A percentile compares a stretch with the other conserved stretches of the same genome.
phyloP scores from a whole-genome alignment of 441 rosid species.

The Bruguiera hainesii region DNA sequence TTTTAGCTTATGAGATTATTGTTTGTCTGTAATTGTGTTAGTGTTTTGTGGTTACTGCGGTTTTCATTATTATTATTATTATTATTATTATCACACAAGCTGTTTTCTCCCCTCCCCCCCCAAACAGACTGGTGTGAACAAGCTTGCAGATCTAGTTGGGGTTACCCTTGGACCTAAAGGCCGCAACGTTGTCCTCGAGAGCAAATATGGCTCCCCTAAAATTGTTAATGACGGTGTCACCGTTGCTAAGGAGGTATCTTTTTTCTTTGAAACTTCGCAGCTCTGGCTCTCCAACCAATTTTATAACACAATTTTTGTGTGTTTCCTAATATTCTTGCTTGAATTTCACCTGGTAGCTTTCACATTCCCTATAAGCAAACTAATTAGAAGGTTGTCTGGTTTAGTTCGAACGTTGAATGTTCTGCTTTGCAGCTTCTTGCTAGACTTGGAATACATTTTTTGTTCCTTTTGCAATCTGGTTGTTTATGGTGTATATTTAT shows the following conservation, averaged over 20 bases:
- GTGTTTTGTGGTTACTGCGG: too few species aligned
- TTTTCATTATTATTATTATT: too few species aligned
- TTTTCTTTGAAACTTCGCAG: not conserved
- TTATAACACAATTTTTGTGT: too few species aligned
- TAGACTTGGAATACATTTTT: too few species aligned
- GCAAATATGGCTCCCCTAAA: conserved; percentile 97
- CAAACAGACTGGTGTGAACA: conserved; percentile 82
- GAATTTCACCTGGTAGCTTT: too few species aligned
- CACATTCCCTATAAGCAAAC: too few species aligned
- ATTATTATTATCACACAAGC: not conserved
- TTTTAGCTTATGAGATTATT: not conserved
- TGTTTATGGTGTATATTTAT: too few species aligned
- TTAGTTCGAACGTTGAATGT: too few species aligned
- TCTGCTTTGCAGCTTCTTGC: too few species aligned
- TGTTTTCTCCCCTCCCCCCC: not conserved
- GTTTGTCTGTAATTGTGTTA: not conserved
- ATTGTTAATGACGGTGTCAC: conserved; percentile 98
- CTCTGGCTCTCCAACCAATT: not conserved
- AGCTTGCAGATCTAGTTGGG: conserved; percentile 94
- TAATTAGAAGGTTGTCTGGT: too few species aligned
- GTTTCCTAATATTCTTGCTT: too few species aligned
- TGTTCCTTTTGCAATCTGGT: too few species aligned
- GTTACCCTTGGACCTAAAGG: conserved; percentile 98
- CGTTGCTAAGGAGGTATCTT: conserved; percentile 80
- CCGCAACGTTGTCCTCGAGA: conserved; percentile 93